Evolutionary conservation across 371 early-diverging fungal species (phyloP).

Genomic region (Phascolomyces articulosus): DNA sequence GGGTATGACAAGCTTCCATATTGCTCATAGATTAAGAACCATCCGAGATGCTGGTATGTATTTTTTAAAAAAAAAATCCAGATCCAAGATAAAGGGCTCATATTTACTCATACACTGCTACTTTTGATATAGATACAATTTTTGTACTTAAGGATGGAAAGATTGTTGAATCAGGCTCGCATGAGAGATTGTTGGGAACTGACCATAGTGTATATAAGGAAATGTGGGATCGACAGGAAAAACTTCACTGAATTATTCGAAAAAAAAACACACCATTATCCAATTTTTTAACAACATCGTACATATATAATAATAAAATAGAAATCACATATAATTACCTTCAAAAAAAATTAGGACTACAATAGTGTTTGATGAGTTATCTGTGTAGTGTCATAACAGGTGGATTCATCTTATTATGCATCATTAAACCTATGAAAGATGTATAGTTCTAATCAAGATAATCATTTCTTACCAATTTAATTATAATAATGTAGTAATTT

Average conservation of each 20-base stretch:
- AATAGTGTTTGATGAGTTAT: too few species aligned
- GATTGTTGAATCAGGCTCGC: constrained; percentile 70
- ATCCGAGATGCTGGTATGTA: constrained; percentile 74
- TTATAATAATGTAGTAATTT: too few species aligned
- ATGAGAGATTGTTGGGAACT: constrained; percentile 63
- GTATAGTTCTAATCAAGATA: too few species aligned
- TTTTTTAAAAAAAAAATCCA: neutral
- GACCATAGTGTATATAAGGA: constrained; percentile 73
- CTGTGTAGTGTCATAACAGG: too few species aligned
- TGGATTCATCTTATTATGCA: too few species aligned
- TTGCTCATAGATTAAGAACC: constrained; percentile 82
- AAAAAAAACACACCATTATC: too few species aligned
- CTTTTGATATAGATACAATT: constrained; percentile 59
- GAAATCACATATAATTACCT: too few species aligned
- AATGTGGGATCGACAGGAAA: constrained; percentile 88
- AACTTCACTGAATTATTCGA: neutral
- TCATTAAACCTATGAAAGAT: too few species aligned
- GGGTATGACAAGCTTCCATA: constrained; percentile 73
- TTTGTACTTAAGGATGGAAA: constrained; percentile 74
- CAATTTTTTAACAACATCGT: neutral
- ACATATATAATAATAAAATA: too few species aligned
- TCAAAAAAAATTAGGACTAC: too few species aligned
- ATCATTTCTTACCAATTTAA: too few species aligned
- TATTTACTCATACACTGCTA: too few species aligned
- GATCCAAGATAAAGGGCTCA: neutral